These are phyloP conservation scores for Talaromyces piceae DNA, from an alignment of 2,329 filamentous ascomycete genomes.

Conservation along the genomic window DNA sequence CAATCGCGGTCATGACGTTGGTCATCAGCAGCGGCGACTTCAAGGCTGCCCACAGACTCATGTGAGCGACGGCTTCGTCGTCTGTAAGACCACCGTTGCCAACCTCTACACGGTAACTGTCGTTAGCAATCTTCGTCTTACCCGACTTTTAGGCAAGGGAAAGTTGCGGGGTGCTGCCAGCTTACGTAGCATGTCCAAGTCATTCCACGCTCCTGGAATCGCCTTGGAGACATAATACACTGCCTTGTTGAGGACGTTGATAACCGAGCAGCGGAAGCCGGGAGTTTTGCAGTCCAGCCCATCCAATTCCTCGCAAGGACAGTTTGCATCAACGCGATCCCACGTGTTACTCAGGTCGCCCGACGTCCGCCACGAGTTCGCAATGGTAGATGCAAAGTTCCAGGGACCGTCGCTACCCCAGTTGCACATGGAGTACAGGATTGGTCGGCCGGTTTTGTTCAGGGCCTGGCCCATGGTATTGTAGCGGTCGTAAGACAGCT, in stretches of 20 bases:
- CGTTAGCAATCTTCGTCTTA: background rate
- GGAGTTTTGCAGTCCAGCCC: constrained; percentile 38
- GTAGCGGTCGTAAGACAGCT: constrained; percentile 42
- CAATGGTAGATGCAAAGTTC: constrained; percentile 42
- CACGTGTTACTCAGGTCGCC: constrained; percentile 44
- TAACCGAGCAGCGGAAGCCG: constrained; percentile 42
- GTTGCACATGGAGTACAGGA: constrained; percentile 43
- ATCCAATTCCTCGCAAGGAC: constrained; percentile 33
- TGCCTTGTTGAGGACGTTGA: constrained; percentile 46
- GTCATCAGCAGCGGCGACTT: constrained; percentile 44
- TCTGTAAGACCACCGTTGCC: constrained; percentile 39
- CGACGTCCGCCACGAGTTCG: constrained; percentile 41
- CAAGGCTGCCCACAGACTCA: constrained; percentile 44
- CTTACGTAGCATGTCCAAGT: constrained; percentile 38
- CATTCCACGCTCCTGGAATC: constrained; percentile 41
- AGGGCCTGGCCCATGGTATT: constrained; percentile 43
- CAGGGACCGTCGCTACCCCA: constrained; percentile 46
- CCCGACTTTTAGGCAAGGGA: too few relatives aligned
- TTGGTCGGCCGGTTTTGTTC: constrained; percentile 39
- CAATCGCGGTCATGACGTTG: constrained; percentile 36
- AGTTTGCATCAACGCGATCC: constrained; percentile 35
- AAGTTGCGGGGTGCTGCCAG: background rate
- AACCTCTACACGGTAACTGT: constrained; percentile 27
- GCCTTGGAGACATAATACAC: constrained; percentile 34
- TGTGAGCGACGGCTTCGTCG: constrained; percentile 34